These are phyloP conservation scores for Taiozyma sp. DNA, from an alignment of 1,139 yeast genomes.

Conservation along the genomic window DNA sequence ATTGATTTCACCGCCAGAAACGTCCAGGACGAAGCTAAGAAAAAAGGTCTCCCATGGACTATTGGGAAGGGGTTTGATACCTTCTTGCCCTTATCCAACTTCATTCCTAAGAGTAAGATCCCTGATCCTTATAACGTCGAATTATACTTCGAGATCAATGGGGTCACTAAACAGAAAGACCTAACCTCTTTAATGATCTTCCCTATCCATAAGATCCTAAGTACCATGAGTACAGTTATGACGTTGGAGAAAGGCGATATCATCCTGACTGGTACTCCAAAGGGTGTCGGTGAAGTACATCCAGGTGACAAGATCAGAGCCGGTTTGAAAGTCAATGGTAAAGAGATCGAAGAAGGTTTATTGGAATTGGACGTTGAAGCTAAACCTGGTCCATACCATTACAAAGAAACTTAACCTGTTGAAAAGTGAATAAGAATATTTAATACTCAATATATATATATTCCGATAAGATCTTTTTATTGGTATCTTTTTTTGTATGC, in stretches of 20 bases:
- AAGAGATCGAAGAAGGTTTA: constrained; percentile 44
- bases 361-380: constrained; percentile 54
- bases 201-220: constrained; percentile 74
- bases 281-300: constrained; percentile 83
- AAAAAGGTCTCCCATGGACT: constrained; percentile 94
- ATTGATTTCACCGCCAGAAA: constrained; percentile 94
- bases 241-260: constrained; percentile 88
- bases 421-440: background rate
- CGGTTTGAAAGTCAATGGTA: constrained; percentile 43
- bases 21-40: constrained; percentile 92
- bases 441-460: too few species aligned
- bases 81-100: constrained; percentile 73
- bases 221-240: constrained; percentile 82
- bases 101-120: constrained; percentile 59
- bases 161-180: constrained; percentile 66
- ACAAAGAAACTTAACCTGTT: constrained; percentile 39
- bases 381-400: constrained; percentile 79
- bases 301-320: constrained; percentile 80
- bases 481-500: background rate
- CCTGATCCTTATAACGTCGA: constrained; percentile 72
- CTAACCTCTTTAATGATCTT: constrained; percentile 82
- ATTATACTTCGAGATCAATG: constrained; percentile 66
- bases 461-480: background rate
- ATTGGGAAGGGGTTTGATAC: constrained; percentile 97
- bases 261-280: constrained; percentile 93